Evolutionary conservation across 2,329 filamentous ascomycete genomes (phyloP).

Genomic region (Aspergillus persii): DNA sequence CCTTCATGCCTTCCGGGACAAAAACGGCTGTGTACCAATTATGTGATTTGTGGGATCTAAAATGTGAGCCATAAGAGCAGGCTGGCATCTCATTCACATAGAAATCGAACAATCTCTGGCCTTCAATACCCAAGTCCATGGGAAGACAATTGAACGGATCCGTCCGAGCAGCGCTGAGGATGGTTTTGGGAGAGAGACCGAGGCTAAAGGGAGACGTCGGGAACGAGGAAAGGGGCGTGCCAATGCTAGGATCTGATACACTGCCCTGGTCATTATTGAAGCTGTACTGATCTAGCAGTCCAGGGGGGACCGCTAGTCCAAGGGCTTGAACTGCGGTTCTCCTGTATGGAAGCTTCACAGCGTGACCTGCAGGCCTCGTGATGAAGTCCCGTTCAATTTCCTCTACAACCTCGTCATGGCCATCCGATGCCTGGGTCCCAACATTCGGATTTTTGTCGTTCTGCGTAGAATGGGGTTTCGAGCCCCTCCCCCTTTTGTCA

Average conservation of each 20-base stretch:
- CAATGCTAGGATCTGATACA: constrained; percentile 10
- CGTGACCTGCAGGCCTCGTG: not conserved
- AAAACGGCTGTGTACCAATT: constrained; percentile 41
- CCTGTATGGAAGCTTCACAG: not conserved
- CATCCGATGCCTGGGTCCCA: not conserved
- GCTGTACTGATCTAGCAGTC: not conserved
- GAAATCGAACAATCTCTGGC: constrained; percentile 38
- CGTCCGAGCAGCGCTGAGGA: constrained; percentile 37
- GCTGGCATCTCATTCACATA: constrained; percentile 42
- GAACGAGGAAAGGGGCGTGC: constrained; percentile 14
- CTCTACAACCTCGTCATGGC: not conserved
- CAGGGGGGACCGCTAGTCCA: not conserved
- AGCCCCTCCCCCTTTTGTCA: not conserved
- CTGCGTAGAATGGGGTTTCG: not conserved
- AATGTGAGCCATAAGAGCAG: constrained; percentile 39
- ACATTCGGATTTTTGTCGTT: not conserved
- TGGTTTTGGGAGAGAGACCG: constrained; percentile 27
- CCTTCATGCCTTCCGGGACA: constrained; percentile 42
- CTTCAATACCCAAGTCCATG: constrained; percentile 30
- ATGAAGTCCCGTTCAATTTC: constrained; percentile 1
- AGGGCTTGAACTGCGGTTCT: not conserved
- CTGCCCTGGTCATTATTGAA: constrained; percentile 10
- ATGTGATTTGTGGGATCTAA: constrained; percentile 32
- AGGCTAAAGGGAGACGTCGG: constrained; percentile 17
- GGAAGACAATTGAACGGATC: constrained; percentile 40